Percentiles rank a stretch among this genome's conserved stretches.
phyloP scores from a whole-genome alignment of 345 rosid species.

The Alliaria petiolata region DNA sequence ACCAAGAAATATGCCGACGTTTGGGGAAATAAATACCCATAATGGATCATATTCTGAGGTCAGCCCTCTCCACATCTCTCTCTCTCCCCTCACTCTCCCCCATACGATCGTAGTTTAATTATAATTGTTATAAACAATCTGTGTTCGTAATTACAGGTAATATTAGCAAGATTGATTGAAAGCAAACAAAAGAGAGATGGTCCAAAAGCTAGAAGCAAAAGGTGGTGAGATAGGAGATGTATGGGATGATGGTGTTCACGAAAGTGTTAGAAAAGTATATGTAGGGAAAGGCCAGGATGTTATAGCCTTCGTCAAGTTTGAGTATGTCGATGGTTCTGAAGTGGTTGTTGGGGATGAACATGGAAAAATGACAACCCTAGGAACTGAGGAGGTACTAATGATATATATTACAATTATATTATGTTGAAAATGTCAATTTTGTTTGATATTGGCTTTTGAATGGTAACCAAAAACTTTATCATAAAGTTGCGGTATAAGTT shows the following conservation, averaged over 20 bases:
- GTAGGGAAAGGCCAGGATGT: conserved; percentile 9
- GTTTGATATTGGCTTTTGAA: no score
- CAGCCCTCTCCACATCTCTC: background rate
- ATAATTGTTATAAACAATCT: background rate
- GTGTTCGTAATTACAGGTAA: background rate
- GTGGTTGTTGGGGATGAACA: conserved; percentile 12
- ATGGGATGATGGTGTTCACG: conserved; percentile 29
- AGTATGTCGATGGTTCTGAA: conserved; percentile 1
- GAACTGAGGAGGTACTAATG: conserved; percentile 10
- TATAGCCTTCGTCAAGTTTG: conserved; percentile 20
- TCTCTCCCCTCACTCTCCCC: background rate
- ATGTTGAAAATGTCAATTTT: no score
- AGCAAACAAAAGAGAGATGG: conserved; percentile 8
- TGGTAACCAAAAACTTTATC: no score
- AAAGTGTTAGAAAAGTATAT: conserved; percentile 7
- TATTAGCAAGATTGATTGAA: background rate
- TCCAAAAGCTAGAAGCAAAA: conserved; percentile 10
- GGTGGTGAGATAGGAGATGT: background rate
- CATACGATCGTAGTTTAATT: background rate
- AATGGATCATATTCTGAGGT: conserved; percentile 9
- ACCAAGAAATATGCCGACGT: background rate
- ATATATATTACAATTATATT: no score
- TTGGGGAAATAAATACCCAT: conserved; percentile 1
- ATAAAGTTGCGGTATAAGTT: no score
- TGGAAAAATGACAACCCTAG: conserved; percentile 3